Conservation (phyloP, 345 rosid species). For the Erucastrum elatum region DNA sequence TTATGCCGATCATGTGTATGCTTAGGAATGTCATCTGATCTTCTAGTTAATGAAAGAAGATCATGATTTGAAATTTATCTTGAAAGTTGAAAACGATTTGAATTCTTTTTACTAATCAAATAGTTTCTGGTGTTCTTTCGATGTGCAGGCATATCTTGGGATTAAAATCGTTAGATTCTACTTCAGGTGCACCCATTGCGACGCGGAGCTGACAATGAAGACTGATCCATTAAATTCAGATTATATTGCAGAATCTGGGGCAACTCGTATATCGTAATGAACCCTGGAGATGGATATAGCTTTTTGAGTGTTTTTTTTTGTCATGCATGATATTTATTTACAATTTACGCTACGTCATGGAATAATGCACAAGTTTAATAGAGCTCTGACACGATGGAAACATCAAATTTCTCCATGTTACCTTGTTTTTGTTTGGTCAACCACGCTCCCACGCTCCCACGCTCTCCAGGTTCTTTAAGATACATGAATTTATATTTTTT, state of each 20-base stretch:
- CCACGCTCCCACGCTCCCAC: background rate
- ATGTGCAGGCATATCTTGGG: constrained; percentile 78
- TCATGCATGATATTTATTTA: background rate
- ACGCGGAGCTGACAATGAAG: constrained; percentile 83
- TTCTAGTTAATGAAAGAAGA: background rate
- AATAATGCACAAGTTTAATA: background rate
- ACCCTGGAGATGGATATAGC: constrained; percentile 55
- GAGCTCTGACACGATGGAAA: background rate
- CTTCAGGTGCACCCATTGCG: constrained; percentile 89
- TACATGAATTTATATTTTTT: background rate
- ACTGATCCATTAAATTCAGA: constrained; percentile 95
- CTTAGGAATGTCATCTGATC: background rate
- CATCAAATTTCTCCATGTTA: background rate
- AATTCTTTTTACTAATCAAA: constrained; percentile 10
- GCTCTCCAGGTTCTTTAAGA: background rate
- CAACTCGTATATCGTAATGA: constrained; percentile 54
- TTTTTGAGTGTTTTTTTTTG: background rate
- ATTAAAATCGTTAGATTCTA: constrained; percentile 87
- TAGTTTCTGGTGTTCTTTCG: background rate
- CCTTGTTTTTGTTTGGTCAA: background rate
- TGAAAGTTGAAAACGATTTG: constrained; percentile 9
- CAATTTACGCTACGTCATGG: background rate
- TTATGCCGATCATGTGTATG: background rate
- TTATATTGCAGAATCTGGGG: constrained; percentile 82
- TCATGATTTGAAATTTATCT: background rate